These are phyloP conservation scores for Phylloporus arenicola DNA, from an alignment of 768 basidiomycete species.

Conservation along the genomic window DNA sequence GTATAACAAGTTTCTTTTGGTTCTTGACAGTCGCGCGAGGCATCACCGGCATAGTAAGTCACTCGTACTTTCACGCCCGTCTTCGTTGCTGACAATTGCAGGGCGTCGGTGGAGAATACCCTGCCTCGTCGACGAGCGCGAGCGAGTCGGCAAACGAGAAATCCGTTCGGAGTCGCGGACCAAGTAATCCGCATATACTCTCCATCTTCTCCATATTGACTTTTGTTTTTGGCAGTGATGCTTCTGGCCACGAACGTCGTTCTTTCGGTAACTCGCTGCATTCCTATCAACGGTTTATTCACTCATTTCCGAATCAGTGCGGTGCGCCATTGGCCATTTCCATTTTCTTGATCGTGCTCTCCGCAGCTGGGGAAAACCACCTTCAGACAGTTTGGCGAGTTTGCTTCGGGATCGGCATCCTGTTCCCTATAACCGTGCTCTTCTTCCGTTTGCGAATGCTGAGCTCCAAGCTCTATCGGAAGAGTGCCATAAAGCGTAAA, in stretches of 20 bases:
- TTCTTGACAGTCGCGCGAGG: constrained; percentile 70
- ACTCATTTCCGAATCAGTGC: constrained; percentile 34
- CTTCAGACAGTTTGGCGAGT: constrained; percentile 62
- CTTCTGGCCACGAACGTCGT: constrained; percentile 74
- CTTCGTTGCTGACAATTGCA: constrained; percentile 19
- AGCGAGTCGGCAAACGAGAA: constrained; percentile 71
- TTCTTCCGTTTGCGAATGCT: constrained; percentile 70
- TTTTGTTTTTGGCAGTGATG: constrained; percentile 42
- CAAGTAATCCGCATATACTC: constrained; percentile 32
- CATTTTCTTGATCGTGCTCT: constrained; percentile 63
- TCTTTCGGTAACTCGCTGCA: constrained; percentile 41
- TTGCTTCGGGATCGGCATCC: constrained; percentile 57
- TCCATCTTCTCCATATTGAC: not conserved
- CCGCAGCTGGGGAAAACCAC: constrained; percentile 57
- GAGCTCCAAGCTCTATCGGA: constrained; percentile 56
- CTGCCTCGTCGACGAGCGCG: constrained; percentile 63
- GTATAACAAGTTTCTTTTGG: constrained; percentile 61
- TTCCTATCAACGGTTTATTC: not conserved
- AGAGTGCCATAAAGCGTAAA: constrained; percentile 60
- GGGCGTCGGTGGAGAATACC: constrained; percentile 77
- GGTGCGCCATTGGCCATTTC: constrained; percentile 61
- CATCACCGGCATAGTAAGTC: constrained; percentile 56
- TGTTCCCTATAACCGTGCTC: constrained; percentile 62
- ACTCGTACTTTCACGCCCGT: not conserved
- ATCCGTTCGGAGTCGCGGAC: constrained; percentile 53